Percentiles rank a stretch among this genome's conserved stretches.
Evolutionary conservation across 2,329 filamentous ascomycete genomes (phyloP).

Genomic region (Delphinella strobiligena): DNA sequence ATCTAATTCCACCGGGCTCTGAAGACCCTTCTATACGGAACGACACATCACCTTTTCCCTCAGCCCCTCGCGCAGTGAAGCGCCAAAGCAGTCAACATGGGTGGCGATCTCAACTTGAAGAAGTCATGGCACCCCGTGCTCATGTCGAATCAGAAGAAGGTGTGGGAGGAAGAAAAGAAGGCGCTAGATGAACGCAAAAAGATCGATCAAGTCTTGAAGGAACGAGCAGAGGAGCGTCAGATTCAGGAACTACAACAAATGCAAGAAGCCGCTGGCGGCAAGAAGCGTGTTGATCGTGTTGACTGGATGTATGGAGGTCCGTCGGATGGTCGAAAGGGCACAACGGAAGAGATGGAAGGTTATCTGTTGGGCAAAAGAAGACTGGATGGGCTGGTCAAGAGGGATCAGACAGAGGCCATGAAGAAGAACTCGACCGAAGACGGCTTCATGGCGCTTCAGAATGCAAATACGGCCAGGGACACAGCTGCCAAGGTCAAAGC

Average conservation of each 20-base stretch:
- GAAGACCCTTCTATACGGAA: no score
- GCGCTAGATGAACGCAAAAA: conserved; percentile 91
- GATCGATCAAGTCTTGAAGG: conserved; percentile 80
- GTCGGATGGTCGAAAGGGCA: conserved; percentile 60
- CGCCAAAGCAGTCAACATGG: conserved; percentile 49
- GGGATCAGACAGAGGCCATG: conserved; percentile 66
- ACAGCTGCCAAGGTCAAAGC: conserved; percentile 77
- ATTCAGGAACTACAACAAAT: conserved; percentile 85
- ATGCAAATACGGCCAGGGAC: conserved; percentile 65
- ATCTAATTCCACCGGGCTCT: no score
- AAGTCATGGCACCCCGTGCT: conserved; percentile 85
- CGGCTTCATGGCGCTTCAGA: conserved; percentile 49
- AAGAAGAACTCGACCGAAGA: conserved; percentile 49
- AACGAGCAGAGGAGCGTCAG: conserved; percentile 84
- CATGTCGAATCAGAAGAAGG: conserved; percentile 78
- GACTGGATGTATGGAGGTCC: conserved; percentile 98
- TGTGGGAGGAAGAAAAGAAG: conserved; percentile 85
- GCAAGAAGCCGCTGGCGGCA: conserved; percentile 78
- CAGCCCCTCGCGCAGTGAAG: conserved; percentile 7
- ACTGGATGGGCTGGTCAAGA: conserved; percentile 77
- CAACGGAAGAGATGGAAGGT: conserved; percentile 80
- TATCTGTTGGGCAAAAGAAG: conserved; percentile 86
- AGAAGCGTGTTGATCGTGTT: conserved; percentile 67
- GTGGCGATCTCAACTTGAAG: conserved; percentile 91
- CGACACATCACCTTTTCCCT: neutral